Evolutionary conservation across 805 yeast genomes (phyloP), one percentile per base, ranked within the genome.

Genomic region (Barnettozyma sucrosica): DNA sequence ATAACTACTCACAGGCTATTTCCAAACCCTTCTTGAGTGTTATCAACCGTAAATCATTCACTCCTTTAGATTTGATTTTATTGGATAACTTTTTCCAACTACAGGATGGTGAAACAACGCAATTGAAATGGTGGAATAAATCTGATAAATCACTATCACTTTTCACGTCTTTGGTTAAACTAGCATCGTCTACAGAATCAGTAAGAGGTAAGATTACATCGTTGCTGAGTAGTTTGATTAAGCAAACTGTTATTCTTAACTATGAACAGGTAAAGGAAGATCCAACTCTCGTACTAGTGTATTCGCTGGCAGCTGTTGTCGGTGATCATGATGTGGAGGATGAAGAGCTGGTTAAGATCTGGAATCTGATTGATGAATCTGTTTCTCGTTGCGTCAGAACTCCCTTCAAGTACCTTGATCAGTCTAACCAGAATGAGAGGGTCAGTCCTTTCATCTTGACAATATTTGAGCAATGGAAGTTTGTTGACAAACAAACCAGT

Each of bases 381-480:
- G 72, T 89, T 26, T 71, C 88, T 1, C 75, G 97, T 52, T 74
- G 83, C 51, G 75, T 83, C 33, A 75, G 78, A 51, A 66, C 89
- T 0, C 97, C 98, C 0, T 93, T 85, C 66, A 89, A 86, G 59
- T 92, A 89, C 56, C 75, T 88, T 45, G 97, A 92, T 59, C 51
- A 63, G 45, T 71, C 79, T 3, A 64, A 62, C 25, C 47, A 53
- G 1, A 57, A 58, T n/a, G 50, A 55, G 0, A 55, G 59, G 25
- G 56, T 80, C 13, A 80, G 89, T 49, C 86, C 89, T 0, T 73
- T 83, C 44, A 54, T 74, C 2, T 68, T 79, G 13, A 73, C 83
- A 0, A 55, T 83, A 4, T 63, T 80, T 40, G 97, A 89, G 53
- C 97, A 89, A 59, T 75, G 84, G 64, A 70, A 72, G 45, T 86